phyloP scores from a whole-genome alignment of 805 yeast genomes.

The Isabelozyma heimii region DNA sequence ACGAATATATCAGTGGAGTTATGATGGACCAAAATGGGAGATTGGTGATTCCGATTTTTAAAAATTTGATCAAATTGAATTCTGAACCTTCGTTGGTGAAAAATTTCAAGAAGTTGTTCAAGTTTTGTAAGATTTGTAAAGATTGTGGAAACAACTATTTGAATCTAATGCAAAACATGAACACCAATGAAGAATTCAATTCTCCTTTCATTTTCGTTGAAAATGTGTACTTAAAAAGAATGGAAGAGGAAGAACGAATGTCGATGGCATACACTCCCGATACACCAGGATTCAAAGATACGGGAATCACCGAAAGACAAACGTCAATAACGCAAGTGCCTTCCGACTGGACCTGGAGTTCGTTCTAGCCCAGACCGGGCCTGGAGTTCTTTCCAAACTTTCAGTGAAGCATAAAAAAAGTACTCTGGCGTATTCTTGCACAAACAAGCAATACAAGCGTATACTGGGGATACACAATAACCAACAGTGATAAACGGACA shows the following conservation, averaged over 20 bases:
- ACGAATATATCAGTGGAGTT: conserved; percentile 11
- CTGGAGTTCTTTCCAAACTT: no score
- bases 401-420: no score
- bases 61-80: conserved; percentile 12
- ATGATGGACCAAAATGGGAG: conserved; percentile 26
- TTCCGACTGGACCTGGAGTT: conserved; percentile 54
- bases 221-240: conserved; percentile 22
- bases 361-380: conserved; percentile 25
- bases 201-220: conserved; percentile 26
- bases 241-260: conserved; percentile 6
- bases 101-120: conserved; percentile 9
- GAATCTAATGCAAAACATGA: conserved; percentile 11
- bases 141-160: conserved; percentile 28
- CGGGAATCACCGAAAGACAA: conserved; percentile 1
- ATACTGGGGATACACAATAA: no score
- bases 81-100: background rate
- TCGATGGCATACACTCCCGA: background rate
- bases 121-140: conserved; percentile 30
- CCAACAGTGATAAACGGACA: no score
- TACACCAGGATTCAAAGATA: background rate
- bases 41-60: conserved; percentile 34
- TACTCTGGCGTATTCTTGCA: no score
- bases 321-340: conserved; percentile 19
- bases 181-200: conserved; percentile 10
- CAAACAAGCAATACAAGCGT: no score